Conservation (phyloP, 257 asterid genomes). For the Petunia axillaris region DNA sequence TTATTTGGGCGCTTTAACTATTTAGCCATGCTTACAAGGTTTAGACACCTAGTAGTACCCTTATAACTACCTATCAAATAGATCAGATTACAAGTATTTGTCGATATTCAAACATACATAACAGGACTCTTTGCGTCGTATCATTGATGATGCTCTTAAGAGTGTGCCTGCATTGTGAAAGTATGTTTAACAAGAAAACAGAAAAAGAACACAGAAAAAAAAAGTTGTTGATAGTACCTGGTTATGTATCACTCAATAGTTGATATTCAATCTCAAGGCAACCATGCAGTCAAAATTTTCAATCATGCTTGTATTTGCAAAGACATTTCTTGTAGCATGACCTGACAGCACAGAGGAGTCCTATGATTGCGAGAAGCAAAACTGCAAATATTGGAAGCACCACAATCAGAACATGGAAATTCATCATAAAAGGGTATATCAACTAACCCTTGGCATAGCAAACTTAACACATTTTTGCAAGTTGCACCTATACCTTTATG, state of each 20-base stretch:
- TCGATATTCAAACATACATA: no score
- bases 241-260: neutral
- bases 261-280: neutral
- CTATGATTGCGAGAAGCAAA: slow-evolving; percentile 31
- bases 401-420: neutral
- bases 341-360: slow-evolving; percentile 24
- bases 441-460: neutral
- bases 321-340: slow-evolving; percentile 5
- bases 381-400: slow-evolving; percentile 26
- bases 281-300: slow-evolving; percentile 1
- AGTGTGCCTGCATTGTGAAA: no score
- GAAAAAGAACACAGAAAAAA: no score
- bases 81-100: no score
- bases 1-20: no score
- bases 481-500: neutral
- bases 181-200: no score
- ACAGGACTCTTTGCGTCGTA: no score
- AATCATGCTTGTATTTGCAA: slow-evolving; percentile 35
- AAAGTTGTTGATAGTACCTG: neutral
- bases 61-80: no score
- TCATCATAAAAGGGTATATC: neutral
- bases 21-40: no score
- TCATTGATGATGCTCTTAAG: no score
- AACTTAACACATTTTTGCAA: neutral
- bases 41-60: no score